Percentiles rank a stretch among this genome's conserved stretches.
Evolutionary conservation across 2,329 filamentous ascomycete species (phyloP).

Genomic region (Didymosphaeria variabile): DNA sequence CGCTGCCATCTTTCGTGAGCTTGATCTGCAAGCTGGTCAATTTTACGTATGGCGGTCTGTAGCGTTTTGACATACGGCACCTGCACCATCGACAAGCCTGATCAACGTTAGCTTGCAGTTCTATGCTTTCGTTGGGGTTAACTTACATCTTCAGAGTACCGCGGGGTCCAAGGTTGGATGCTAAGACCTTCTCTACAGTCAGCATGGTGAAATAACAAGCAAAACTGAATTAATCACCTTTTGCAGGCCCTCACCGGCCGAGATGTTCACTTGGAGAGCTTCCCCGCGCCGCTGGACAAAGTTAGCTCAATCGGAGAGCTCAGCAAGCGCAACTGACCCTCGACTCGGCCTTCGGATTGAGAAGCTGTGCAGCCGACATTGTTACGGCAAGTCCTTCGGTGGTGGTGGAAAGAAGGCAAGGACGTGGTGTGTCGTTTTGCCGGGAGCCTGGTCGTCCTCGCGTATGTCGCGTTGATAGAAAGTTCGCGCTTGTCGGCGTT

Average conservation of each 20-base stretch:
- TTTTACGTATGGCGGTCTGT: slow-evolving; percentile 26
- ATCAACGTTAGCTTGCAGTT: slow-evolving; percentile 44
- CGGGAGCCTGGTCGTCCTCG: slow-evolving; percentile 31
- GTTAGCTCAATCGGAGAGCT: slow-evolving; percentile 52
- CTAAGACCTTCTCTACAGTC: slow-evolving; percentile 76
- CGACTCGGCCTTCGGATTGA: slow-evolving; percentile 99
- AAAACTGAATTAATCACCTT: slow-evolving; percentile 53
- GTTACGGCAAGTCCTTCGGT: slow-evolving; percentile 33
- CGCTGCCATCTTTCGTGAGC: slow-evolving; percentile 98
- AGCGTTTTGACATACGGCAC: slow-evolving; percentile 56
- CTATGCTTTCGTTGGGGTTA: slow-evolving; percentile 52
- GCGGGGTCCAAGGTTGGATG: slow-evolving; percentile 92
- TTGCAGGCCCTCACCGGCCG: slow-evolving; percentile 82
- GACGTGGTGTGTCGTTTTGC: slow-evolving; percentile 27
- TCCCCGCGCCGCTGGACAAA: slow-evolving; percentile 84
- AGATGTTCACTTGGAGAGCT: slow-evolving; percentile 96
- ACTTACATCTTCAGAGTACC: slow-evolving; percentile 97
- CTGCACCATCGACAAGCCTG: slow-evolving; percentile 70
- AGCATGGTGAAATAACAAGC: slow-evolving; percentile 16
- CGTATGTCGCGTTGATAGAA: slow-evolving; percentile 34
- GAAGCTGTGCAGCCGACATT: slow-evolving; percentile 97
- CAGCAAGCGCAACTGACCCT: slow-evolving; percentile 69
- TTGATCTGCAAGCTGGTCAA: slow-evolving; percentile 74
- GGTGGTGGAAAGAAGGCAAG: slow-evolving; percentile 30
- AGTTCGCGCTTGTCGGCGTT: neutral